Conservation (phyloP, 768 basidiomycete genomes). For the Termitomyces sp. region DNA sequence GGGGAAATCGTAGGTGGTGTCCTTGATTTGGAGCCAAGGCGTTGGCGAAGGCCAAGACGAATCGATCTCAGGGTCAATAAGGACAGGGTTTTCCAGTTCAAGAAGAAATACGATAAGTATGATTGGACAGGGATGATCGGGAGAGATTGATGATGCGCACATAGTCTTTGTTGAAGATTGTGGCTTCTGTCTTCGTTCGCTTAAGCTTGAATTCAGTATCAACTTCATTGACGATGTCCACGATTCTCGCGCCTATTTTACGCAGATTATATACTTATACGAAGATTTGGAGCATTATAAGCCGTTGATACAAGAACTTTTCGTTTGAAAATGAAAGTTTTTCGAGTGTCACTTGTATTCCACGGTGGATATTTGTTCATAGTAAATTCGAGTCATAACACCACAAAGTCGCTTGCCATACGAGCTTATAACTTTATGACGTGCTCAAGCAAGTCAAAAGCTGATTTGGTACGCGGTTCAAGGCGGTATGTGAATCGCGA, state of each 20-base stretch:
- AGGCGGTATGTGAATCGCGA: slow-evolving; percentile 19
- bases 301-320: background rate
- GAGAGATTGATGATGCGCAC: slow-evolving; percentile 15
- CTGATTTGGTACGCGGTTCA: slow-evolving; percentile 15
- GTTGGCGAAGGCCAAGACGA: slow-evolving; percentile 77
- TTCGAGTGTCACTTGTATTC: background rate
- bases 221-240: background rate
- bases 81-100: slow-evolving; percentile 65
- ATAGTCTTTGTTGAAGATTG: background rate
- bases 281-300: background rate
- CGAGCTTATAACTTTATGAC: background rate
- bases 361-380: background rate
- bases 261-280: background rate
- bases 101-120: slow-evolving; percentile 68
- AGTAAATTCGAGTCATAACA: background rate
- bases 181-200: background rate
- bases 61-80: slow-evolving; percentile 68
- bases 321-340: background rate
- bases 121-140: slow-evolving; percentile 81
- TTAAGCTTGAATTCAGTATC: background rate
- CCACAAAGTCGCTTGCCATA: background rate
- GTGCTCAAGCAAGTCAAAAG: background rate
- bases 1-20: slow-evolving; percentile 92
- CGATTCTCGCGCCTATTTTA: background rate
- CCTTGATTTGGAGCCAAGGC: slow-evolving; percentile 79